phyloP scores from a whole-genome alignment of 495 filamentous ascomycete species.

The Achaetomiella virescens region DNA sequence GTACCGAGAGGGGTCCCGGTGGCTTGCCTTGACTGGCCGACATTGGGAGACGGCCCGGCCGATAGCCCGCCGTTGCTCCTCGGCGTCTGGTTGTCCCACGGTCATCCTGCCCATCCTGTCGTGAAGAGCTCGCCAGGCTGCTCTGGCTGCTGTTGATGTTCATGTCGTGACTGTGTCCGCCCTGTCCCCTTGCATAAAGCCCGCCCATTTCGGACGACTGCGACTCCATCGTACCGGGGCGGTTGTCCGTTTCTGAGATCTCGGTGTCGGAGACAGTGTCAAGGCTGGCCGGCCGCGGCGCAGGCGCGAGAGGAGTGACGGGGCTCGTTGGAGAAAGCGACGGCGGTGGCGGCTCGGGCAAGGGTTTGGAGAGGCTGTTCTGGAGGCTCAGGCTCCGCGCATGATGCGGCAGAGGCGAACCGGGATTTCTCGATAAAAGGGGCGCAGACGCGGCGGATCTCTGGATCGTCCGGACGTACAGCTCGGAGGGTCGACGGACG shows the following conservation, averaged over 20 bases:
- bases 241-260: slow-evolving; percentile 30
- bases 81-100: slow-evolving; percentile 42
- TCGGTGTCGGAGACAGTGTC: slow-evolving; percentile 29
- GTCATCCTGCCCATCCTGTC: slow-evolving; percentile 40
- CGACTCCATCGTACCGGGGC: slow-evolving; percentile 58
- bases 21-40: slow-evolving; percentile 32
- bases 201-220: slow-evolving; percentile 37
- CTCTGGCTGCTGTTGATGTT: slow-evolving; percentile 52
- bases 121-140: slow-evolving; percentile 39
- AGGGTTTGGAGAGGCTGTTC: slow-evolving; percentile 46
- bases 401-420: slow-evolving; percentile 35
- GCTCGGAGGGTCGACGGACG: slow-evolving; percentile 26
- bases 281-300: slow-evolving; percentile 17
- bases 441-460: slow-evolving; percentile 23
- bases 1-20: slow-evolving; percentile 48
- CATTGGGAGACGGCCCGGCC: slow-evolving; percentile 42
- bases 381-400: slow-evolving; percentile 44
- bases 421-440: slow-evolving; percentile 14
- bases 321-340: slow-evolving; percentile 35
- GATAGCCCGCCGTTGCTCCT: slow-evolving; percentile 48
- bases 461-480: slow-evolving; percentile 18
- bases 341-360: slow-evolving; percentile 43
- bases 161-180: slow-evolving; percentile 15
- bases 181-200: slow-evolving; percentile 25
- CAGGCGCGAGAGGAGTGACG: slow-evolving; percentile 23